Evolutionary conservation across 306 rosid genomes (phyloP).

Genomic region (Ormosia semicastrata): DNA sequence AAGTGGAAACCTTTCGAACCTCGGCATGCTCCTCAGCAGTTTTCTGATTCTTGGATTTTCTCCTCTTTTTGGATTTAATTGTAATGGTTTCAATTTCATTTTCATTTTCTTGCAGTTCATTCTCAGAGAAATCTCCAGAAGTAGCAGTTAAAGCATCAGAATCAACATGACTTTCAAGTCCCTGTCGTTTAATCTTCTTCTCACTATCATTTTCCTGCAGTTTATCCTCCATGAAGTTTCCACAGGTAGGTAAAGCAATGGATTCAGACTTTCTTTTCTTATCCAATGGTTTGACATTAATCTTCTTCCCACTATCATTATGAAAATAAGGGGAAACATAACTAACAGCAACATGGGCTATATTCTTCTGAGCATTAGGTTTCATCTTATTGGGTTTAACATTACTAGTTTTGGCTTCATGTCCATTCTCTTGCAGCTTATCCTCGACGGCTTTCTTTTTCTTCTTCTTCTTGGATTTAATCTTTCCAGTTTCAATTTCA

Average conservation of each 20-base stretch:
- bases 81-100: not conserved
- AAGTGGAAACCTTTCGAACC: conserved; percentile 3
- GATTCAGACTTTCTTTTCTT: not conserved
- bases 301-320: not conserved
- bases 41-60: not conserved
- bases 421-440: not conserved
- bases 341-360: not conserved
- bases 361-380: not conserved
- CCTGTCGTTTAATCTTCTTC: not conserved
- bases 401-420: not conserved
- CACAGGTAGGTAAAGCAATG: not conserved
- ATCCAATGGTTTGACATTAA: not conserved
- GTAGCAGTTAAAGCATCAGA: not conserved
- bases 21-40: too few relatives aligned
- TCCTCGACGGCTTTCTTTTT: not conserved
- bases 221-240: not conserved
- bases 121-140: not conserved
- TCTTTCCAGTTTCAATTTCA: not conserved
- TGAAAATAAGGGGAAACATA: conserved; percentile 7
- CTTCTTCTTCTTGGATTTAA: not conserved
- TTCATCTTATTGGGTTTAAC: not conserved
- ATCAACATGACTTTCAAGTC: not conserved
- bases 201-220: not conserved
- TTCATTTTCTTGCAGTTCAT: not conserved
- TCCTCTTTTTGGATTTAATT: not conserved